Percentiles rank a stretch among this genome's conserved stretches.
phyloP scores from a whole-genome alignment of 257 asterid genomes.

The Solanum gracilifrons region DNA sequence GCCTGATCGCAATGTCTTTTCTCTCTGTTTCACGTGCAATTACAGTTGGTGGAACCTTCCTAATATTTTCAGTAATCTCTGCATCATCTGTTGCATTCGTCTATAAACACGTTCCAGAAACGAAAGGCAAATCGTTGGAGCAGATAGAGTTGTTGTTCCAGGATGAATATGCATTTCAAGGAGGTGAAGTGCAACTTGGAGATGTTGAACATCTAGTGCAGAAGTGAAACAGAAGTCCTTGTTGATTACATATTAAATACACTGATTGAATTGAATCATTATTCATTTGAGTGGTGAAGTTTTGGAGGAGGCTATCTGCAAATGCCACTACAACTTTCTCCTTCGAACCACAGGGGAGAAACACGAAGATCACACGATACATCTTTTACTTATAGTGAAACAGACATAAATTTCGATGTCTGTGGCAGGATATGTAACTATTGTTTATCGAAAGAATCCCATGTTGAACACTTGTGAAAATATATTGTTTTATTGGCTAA shows the following conservation, averaged over 20 bases:
- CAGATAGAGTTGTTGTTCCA: constrained; percentile 70
- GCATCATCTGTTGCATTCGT: constrained; percentile 61
- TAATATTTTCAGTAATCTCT: constrained; percentile 43
- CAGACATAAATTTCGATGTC: background rate
- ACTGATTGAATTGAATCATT: background rate
- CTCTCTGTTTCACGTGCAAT: constrained; percentile 61
- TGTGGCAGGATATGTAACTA: background rate
- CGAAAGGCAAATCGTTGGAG: constrained; percentile 88
- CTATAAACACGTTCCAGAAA: constrained; percentile 53
- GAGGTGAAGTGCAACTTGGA: constrained; percentile 51
- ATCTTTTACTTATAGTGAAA: background rate
- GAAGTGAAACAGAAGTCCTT: constrained; percentile 2
- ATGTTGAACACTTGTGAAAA: background rate
- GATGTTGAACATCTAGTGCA: constrained; percentile 66
- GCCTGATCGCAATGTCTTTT: constrained; percentile 85
- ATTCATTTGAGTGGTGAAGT: background rate
- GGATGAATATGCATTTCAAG: constrained; percentile 30
- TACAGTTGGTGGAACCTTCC: constrained; percentile 65
- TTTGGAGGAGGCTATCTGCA: background rate
- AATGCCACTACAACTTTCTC: background rate
- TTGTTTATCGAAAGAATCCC: background rate
- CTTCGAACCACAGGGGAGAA: background rate
- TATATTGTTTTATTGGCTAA: background rate
- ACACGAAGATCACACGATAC: background rate
- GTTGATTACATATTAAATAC: background rate